Evolutionary conservation across 805 yeast genomes (phyloP).

Genomic region (Allodekkera sacchari): DNA sequence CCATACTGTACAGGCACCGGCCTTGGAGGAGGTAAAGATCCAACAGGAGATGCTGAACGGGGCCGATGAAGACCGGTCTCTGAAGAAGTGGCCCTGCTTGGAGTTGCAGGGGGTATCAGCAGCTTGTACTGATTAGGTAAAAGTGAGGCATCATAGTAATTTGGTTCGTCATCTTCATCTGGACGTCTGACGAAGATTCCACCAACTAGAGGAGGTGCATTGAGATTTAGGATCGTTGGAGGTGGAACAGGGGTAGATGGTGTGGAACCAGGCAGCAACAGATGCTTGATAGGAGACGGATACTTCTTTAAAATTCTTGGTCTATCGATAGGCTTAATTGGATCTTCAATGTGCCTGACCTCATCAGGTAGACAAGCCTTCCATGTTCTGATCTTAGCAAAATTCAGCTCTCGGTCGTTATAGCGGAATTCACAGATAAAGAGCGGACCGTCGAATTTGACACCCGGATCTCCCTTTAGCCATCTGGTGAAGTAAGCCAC

Average conservation of each 20-base stretch:
- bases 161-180: constrained; percentile 74
- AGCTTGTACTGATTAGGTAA: constrained; percentile 20
- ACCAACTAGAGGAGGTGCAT: constrained; percentile 93
- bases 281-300: constrained; percentile 76
- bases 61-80: neutral
- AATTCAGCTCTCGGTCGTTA: constrained; percentile 81
- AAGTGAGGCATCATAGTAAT: constrained; percentile 33
- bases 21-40: neutral
- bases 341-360: constrained; percentile 78
- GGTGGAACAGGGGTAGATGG: constrained; percentile 71
- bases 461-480: constrained; percentile 88
- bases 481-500: constrained; percentile 91
- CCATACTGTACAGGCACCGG: too few species aligned
- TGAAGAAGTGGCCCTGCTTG: neutral
- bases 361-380: constrained; percentile 98
- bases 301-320: constrained; percentile 64
- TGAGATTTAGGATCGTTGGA: constrained; percentile 70
- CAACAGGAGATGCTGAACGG: neutral
- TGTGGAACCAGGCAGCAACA: constrained; percentile 68
- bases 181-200: constrained; percentile 77
- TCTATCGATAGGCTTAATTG: constrained; percentile 56
- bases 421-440: constrained; percentile 93
- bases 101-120: constrained; percentile 23
- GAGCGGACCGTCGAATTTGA: constrained; percentile 71
- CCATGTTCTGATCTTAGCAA: constrained; percentile 96